Conservation (phyloP, 805 yeast genomes). For the Ogataea wickerhamii region DNA sequence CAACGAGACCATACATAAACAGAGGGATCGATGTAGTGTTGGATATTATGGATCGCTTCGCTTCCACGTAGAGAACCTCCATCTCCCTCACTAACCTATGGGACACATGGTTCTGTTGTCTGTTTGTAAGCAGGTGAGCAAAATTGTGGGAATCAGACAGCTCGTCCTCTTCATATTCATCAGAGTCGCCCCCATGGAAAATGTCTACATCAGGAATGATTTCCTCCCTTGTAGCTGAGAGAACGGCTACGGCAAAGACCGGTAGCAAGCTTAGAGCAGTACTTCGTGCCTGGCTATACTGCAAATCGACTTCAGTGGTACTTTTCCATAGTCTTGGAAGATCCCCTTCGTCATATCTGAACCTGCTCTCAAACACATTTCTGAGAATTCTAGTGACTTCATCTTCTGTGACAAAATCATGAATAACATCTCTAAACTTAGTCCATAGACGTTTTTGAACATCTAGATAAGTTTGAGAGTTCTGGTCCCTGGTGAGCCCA, state of each 20-base stretch:
- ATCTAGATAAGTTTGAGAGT: slow-evolving; percentile 37
- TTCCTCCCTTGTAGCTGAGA: slow-evolving; percentile 46
- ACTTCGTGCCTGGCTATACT: slow-evolving; percentile 57
- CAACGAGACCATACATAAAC: slow-evolving; percentile 69
- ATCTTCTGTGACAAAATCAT: slow-evolving; percentile 63
- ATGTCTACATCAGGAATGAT: slow-evolving; percentile 57
- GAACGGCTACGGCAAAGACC: slow-evolving; percentile 51
- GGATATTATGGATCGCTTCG: slow-evolving; percentile 80
- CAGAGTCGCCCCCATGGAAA: slow-evolving; percentile 27
- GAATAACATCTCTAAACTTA: slow-evolving; percentile 52
- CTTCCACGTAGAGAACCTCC: slow-evolving; percentile 78
- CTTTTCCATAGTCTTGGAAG: slow-evolving; percentile 80
- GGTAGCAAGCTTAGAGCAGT: slow-evolving; percentile 58
- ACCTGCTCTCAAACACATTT: slow-evolving; percentile 76
- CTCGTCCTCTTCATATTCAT: slow-evolving; percentile 40
- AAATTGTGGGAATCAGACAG: slow-evolving; percentile 37
- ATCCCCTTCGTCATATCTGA: slow-evolving; percentile 79
- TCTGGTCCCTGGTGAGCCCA: slow-evolving; percentile 49
- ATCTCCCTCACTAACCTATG: slow-evolving; percentile 67
- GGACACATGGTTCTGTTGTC: slow-evolving; percentile 54
- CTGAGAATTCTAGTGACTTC: slow-evolving; percentile 61
- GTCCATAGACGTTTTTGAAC: slow-evolving; percentile 63
- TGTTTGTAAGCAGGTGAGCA: slow-evolving; percentile 52
- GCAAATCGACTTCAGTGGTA: slow-evolving; percentile 64
- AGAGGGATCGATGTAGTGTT: slow-evolving; percentile 78